Percentiles rank a stretch among this genome's conserved stretches.
Conservation (phyloP, 2,329 filamentous ascomycete species). For the Balansia obtecta region DNA sequence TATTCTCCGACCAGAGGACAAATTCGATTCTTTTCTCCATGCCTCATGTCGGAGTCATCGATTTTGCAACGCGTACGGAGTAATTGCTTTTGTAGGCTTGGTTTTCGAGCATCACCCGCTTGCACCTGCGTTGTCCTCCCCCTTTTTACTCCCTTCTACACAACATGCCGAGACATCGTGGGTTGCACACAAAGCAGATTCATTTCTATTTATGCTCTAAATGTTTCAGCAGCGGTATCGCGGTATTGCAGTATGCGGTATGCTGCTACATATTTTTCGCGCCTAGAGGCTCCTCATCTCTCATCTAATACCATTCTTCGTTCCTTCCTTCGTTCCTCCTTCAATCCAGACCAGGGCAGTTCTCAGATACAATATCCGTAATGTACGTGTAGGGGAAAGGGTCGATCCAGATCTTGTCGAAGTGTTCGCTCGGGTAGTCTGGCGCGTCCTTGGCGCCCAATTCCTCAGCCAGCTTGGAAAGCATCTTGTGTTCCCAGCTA, state of each 20-base stretch:
- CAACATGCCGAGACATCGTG: too few species aligned
- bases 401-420: constrained; percentile 45
- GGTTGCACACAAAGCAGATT: not conserved
- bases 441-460: constrained; percentile 38
- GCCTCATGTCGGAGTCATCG: too few species aligned
- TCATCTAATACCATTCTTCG: not conserved
- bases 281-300: not conserved
- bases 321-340: not conserved
- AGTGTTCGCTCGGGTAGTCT: constrained; percentile 36
- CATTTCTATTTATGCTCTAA: not conserved
- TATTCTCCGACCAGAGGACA: too few species aligned
- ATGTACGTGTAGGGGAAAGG: constrained; percentile 36
- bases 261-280: not conserved
- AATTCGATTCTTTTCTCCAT: too few species aligned
- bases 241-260: too few species aligned
- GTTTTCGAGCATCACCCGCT: too few species aligned
- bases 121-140: too few species aligned
- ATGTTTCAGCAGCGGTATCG: not conserved
- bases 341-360: constrained; percentile 40
- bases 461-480: constrained; percentile 37
- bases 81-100: too few species aligned
- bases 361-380: constrained; percentile 32
- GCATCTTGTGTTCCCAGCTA: constrained; percentile 44
- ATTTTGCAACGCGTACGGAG: too few species aligned
- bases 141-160: too few species aligned